Conservation (phyloP, 441 rosid genomes). For the Populus hybrid region DNA sequence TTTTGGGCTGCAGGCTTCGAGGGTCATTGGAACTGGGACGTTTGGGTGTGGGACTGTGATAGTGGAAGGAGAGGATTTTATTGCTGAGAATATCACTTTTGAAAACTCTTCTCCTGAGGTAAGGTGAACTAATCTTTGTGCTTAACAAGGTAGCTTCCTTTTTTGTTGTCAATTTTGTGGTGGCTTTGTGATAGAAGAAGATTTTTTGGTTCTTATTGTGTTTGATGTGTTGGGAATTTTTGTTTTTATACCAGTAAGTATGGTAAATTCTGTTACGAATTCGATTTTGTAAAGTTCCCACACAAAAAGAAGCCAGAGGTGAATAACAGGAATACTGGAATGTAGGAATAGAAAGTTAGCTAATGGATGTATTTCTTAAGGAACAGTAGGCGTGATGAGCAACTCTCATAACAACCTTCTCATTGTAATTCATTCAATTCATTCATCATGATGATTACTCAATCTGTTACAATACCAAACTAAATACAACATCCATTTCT, state of each 20-base stretch:
- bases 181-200: too few relatives aligned
- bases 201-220: background rate
- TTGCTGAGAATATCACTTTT: constrained; percentile 94
- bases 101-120: constrained; percentile 95
- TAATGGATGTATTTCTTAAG: too few relatives aligned
- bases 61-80: constrained; percentile 93
- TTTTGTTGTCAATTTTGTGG: background rate
- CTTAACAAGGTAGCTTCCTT: background rate
- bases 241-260: background rate
- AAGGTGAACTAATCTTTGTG: background rate
- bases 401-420: too few relatives aligned
- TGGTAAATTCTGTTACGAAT: background rate
- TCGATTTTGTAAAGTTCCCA: too few relatives aligned
- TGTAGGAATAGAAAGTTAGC: too few relatives aligned
- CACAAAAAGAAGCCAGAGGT: too few relatives aligned
- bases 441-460: too few relatives aligned
- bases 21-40: constrained; percentile 90
- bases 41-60: constrained; percentile 92
- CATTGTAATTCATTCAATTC: too few relatives aligned
- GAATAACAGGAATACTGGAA: too few relatives aligned
- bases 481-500: too few relatives aligned
- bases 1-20: constrained; percentile 40
- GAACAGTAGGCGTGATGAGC: too few relatives aligned
- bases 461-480: too few relatives aligned
- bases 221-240: background rate